Evolutionary conservation across 768 basidiomycete species (phyloP), one percentile per base, ranked within the genome.

Genomic region (Strobilomyces confusus): DNA sequence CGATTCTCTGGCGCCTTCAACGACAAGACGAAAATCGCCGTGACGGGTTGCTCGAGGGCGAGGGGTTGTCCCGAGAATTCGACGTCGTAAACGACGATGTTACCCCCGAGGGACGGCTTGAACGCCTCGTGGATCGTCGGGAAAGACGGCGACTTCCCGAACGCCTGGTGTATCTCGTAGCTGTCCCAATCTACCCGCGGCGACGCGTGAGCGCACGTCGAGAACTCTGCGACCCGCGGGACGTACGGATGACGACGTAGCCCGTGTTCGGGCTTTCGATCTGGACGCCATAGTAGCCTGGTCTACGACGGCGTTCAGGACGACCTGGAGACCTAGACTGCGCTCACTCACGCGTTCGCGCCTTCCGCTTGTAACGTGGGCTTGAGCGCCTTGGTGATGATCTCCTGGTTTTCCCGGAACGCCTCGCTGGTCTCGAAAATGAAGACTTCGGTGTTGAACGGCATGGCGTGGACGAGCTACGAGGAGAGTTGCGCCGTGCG

Each of bases 1-100:
- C 66, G 68, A 38, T 68, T 52, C 48, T 58, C 66, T 1, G 61
- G 52, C 6, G 49, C 37, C n/a, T 69, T 68, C 44, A 68, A 42
- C 2, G 59, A 55, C 32, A 61, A 9, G 19, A 68, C 11, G 25
- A 43, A 5, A 11, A 68, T 52, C 19, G 59, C 52, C 1, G 67
- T 69, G n/a, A 69, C 55, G 19, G 67, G 67, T 12, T 45, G 44
- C 5, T 58, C 42, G 33, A 69, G 26, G 6, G 59, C 62, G 41
- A 52, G 40, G 5, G 58, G 38, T 30, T 41, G 37, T 3, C n/a
- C 53, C 3, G 58, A 56, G 40, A 69, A 64, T 15, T 48, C 29
- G 34, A 69, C 60, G 32, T 67, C 62, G 41, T 58, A 55, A 44
- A 65, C 65, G 1, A 59, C 48, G 13, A 23, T 1, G 8, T 46